Conservation (phyloP, 352 stramenopile species). For the Phytopythium montanum region DNA sequence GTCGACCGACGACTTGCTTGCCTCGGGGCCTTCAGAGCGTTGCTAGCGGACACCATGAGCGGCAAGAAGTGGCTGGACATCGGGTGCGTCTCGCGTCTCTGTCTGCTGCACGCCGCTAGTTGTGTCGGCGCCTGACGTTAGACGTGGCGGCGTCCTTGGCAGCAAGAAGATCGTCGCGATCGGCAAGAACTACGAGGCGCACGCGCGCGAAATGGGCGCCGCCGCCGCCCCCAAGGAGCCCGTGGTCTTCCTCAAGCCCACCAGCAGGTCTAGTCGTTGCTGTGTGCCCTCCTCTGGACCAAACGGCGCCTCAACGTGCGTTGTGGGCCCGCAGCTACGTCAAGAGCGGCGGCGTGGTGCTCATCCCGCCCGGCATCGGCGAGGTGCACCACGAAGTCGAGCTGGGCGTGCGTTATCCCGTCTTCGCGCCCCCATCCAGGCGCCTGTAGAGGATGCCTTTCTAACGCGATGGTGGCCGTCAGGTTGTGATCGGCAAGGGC, state of each 20-base stretch:
- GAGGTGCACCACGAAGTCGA: conserved; percentile 86
- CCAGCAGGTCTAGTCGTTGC: conserved; percentile 30
- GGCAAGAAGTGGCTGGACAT: conserved; percentile 53
- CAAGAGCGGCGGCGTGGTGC: conserved; percentile 45
- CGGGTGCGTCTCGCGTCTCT: conserved; percentile 19
- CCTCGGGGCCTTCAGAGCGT: too few relatives aligned
- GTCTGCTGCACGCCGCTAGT: too few relatives aligned
- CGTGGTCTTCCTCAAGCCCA: conserved; percentile 83
- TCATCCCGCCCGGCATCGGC: conserved; percentile 63
- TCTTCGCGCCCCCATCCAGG: background rate
- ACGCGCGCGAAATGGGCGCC: conserved; percentile 77
- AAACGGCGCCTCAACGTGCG: background rate
- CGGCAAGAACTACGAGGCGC: conserved; percentile 84
- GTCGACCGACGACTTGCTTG: too few relatives aligned
- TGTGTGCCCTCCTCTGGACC: background rate
- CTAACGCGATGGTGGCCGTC: background rate
- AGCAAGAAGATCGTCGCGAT: conserved; percentile 85
- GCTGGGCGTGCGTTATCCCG: conserved; percentile 48
- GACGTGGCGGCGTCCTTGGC: background rate
- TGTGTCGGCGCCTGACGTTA: background rate
- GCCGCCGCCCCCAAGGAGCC: conserved; percentile 58
- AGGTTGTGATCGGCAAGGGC: conserved; percentile 71
- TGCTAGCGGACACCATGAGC: conserved; percentile 16
- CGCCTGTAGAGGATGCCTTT: background rate
- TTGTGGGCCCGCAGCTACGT: conserved; percentile 40